Evolutionary conservation across 1,284 basidiomycete species (phyloP).

Genomic region (Cystobasidiaceae sp.): DNA sequence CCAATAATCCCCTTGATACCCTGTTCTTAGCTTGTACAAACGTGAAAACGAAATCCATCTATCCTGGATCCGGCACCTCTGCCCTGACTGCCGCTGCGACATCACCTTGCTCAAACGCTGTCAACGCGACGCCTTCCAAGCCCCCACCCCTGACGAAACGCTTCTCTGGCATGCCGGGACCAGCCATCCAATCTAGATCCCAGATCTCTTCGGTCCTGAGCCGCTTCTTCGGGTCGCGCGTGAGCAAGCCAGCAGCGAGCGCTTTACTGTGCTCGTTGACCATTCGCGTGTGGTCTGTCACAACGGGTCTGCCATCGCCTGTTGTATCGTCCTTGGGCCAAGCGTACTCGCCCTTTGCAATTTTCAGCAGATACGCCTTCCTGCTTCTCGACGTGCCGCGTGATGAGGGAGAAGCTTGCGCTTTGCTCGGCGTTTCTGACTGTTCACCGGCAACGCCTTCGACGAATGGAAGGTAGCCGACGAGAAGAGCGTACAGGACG

Average conservation of each 20-base stretch:
- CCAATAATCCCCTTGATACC: background rate
- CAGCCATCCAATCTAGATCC: slow-evolving; percentile 62
- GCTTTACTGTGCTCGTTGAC: slow-evolving; percentile 50
- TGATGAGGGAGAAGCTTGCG: slow-evolving; percentile 35
- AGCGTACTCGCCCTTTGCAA: slow-evolving; percentile 68
- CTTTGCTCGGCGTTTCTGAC: slow-evolving; percentile 17
- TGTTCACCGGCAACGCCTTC: slow-evolving; percentile 39
- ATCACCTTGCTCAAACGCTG: background rate
- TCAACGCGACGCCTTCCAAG: slow-evolving; percentile 23
- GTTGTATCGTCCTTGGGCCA: slow-evolving; percentile 54
- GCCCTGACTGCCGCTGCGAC: slow-evolving; percentile 24
- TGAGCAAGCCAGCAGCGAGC: slow-evolving; percentile 61
- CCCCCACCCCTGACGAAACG: slow-evolving; percentile 3
- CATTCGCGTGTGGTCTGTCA: slow-evolving; percentile 15
- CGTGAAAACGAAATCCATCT: background rate
- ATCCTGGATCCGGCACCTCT: slow-evolving; percentile 24
- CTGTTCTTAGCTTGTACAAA: background rate
- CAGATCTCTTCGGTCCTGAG: slow-evolving; percentile 59
- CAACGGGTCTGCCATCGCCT: background rate
- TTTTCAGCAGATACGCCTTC: slow-evolving; percentile 57
- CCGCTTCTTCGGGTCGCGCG: slow-evolving; percentile 62
- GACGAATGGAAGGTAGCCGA: slow-evolving; percentile 61
- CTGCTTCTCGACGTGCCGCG: slow-evolving; percentile 52
- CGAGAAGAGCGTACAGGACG: slow-evolving; percentile 69
- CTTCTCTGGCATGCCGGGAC: slow-evolving; percentile 40